Evolutionary conservation across 148 eudicot species (phyloP).

Genomic region (Linanthus parryae): DNA sequence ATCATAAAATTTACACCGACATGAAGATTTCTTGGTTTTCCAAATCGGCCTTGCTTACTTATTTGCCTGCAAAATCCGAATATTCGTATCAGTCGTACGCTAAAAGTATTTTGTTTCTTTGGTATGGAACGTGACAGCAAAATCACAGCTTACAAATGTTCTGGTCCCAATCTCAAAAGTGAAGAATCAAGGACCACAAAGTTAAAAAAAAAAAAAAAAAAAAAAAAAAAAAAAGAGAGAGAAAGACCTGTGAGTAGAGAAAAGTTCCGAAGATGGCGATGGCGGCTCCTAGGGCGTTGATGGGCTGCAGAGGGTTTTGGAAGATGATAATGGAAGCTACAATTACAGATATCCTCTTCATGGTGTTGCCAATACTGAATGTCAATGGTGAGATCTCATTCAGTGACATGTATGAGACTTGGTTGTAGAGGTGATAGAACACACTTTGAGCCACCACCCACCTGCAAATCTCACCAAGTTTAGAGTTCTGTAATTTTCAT

Average conservation of each 20-base stretch:
- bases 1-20: no score
- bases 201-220: no score
- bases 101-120: no score
- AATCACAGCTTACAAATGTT: no score
- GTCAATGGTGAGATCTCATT: slow-evolving; percentile 70
- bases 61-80: no score
- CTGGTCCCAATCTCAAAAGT: no score
- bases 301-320: slow-evolving; percentile 50
- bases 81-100: no score
- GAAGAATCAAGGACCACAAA: no score
- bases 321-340: slow-evolving; percentile 67
- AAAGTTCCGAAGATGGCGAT: slow-evolving; percentile 65
- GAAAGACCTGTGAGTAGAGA: slow-evolving; percentile 55
- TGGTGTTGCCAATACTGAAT: slow-evolving; percentile 66
- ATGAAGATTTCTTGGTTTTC: no score
- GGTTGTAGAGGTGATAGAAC: slow-evolving; percentile 68
- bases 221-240: not conserved
- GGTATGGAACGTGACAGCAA: no score
- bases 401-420: slow-evolving; percentile 69
- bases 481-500: no score
- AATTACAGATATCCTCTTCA: slow-evolving; percentile 66
- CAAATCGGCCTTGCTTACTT: no score
- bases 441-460: slow-evolving; percentile 78
- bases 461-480: slow-evolving; percentile 18
- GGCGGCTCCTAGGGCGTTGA: slow-evolving; percentile 67